Conservation (phyloP, 2,329 filamentous ascomycete genomes). For the Fusarium chuoi region DNA sequence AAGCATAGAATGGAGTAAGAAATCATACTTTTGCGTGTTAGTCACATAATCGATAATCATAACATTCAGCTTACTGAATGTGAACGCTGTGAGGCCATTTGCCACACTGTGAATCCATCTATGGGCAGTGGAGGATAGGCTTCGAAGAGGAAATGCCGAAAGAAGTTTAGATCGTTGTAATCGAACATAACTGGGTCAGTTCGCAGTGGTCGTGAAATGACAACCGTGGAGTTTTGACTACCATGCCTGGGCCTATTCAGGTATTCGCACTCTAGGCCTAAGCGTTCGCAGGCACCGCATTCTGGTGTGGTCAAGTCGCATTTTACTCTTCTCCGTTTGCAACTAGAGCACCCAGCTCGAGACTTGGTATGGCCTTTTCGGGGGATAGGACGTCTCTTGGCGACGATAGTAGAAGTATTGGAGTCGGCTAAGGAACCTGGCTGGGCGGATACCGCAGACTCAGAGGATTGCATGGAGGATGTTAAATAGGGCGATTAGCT, state of each 20-base stretch:
- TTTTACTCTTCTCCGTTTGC: slow-evolving; percentile 57
- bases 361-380: slow-evolving; percentile 51
- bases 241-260: slow-evolving; percentile 7
- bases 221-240: background rate
- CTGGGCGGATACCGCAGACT: background rate
- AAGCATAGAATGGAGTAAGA: slow-evolving; percentile 55
- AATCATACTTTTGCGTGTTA: slow-evolving; percentile 48
- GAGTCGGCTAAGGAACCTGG: background rate
- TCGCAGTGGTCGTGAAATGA: slow-evolving; percentile 26
- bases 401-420: background rate
- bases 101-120: slow-evolving; percentile 51
- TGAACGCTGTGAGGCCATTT: slow-evolving; percentile 50
- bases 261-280: slow-evolving; percentile 52
- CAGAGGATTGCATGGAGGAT: background rate
- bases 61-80: slow-evolving; percentile 46
- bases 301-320: slow-evolving; percentile 51
- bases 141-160: slow-evolving; percentile 61
- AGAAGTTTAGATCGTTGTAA: slow-evolving; percentile 60
- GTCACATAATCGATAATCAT: background rate
- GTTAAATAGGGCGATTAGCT: too few species aligned
- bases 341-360: slow-evolving; percentile 47
- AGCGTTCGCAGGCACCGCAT: slow-evolving; percentile 50
- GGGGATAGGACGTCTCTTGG: slow-evolving; percentile 46
- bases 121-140: slow-evolving; percentile 56
- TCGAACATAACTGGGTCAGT: slow-evolving; percentile 48